Base-by-base conservation (phyloP, 768 basidiomycete genomes). In the Multifurca ochricompacta region DNA sequence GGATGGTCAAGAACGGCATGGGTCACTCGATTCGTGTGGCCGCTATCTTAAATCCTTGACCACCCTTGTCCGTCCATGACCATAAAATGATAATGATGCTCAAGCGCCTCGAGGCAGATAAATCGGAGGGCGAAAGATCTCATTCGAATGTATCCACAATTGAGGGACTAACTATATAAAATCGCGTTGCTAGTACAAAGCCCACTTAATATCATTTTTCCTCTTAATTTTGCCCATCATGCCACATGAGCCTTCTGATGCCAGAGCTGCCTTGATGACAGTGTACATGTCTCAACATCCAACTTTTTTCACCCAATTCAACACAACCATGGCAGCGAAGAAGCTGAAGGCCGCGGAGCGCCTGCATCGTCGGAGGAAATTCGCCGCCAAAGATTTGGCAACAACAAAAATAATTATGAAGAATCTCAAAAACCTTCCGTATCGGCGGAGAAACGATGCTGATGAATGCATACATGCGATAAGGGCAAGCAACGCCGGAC, bases 241-340 rank as follows among this genome's bases (percentile, higher is more conserved):
- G 41, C 53, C 53, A 30, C 59, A 54, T 37, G 61, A 70, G 48
- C 62, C 71, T 47, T 66, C 70, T 31, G 71, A 71, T 54, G 70
- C 70, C 16, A 65, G 67, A 32, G 59, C 64, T 42, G 70, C 71
- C 25, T 51, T 71, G 34, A 63, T 65, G 59, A 60, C 61, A 42
- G 58, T 58, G n/a, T 66, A 68, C 42, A 42, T 65, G 35, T 65
- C 66, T 13, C 70, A 59, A 49, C 58, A 53, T 49, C 54, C 53
- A 59, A 43, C 50, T 18, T 18, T 42, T 40, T 16, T 48, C 14
- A 30, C 32, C 10, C 51, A n/a, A 40, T 34, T 41, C 10, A 18
- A 47, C n/a, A 27, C 53, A n/a, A 45, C 49, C 13, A 23, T 35
- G 43, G 41, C 13, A 32, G 27, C 21, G 16, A 44, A 52, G 34